Base-by-base conservation (phyloP, 139 green algal species). In the Ettlia oleoabundans region DNA sequence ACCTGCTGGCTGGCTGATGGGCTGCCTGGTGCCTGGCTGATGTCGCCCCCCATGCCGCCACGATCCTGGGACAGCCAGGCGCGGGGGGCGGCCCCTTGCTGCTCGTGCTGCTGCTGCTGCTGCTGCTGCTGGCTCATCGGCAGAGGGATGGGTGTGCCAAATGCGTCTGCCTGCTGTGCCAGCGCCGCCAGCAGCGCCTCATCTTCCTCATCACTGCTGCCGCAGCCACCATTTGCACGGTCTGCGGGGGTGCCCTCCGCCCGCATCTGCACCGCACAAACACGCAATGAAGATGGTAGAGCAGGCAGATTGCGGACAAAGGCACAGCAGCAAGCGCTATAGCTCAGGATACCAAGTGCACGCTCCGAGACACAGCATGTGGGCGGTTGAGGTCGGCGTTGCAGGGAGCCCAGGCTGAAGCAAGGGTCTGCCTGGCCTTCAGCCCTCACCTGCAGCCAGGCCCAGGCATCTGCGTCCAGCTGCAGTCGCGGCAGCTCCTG, bases 111-210 rank as follows among this genome's bases (percentile, higher is more conserved):
- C 30, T 32, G 47, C 53, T 47, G 72, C 65, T 73, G 73, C 68
- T 78, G 41, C 51, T 81, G 70, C 67, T 88, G 71, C 63, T 84
- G 80, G 72, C 51, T 66, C 41, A 51, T 32, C 4, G 7, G 19
- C 53, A 80, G 73, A 52, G 52, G 67, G 73, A 80, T 10, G 10
- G 73, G 73, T 3, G 73, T 80, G 53, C 73, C 73, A 52, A 80
- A 80, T 5, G 73, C 73, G 43, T 74, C 38, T 43, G 82, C 82
- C 40, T 80, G 64, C 53, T 87, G 33, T 32, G 85, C 85, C 71
- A 89, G 76, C 21, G 85, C 85, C 35, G 84, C 51, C 53, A 89
- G 85, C 85, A 88, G 61, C 42, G 80, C 82, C 33, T 75, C 82
- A 1, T 88, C 76, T 18, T 70, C 72, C 1, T 76, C 81, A 1